Base-by-base conservation (phyloP, 2,329 filamentous ascomycete species). In the Ophiobolus disseminans region DNA sequence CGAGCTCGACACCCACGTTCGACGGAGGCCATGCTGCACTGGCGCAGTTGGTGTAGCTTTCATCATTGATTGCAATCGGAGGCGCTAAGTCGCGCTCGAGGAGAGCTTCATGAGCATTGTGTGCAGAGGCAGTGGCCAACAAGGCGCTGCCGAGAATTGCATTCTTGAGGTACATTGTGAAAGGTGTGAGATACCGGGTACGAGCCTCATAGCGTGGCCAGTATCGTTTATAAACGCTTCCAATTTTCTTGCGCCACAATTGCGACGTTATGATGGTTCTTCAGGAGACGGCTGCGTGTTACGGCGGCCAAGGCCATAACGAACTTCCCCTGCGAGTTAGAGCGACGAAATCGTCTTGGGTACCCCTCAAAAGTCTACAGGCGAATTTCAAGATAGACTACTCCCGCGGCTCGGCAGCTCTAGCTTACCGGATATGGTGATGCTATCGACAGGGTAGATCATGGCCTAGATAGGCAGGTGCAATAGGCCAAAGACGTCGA, bases 11-110 rank as follows among this genome's bases (percentile, higher is more conserved):
- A 2, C 74, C 74, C 10, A 76, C 60, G 1, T 68, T 66, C 3
- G 69, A 70, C 0, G 72, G 72, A 16, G 76, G 76, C 77, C 77
- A 79, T 58, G 66, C 66, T 46, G 72, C 68, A 25, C 65, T 67
- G 7, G 65, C 66, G 42, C 69, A 72, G 21, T 60, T 51, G 14
- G 65, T 65, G 32, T 72, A 73, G 38, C 59, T 65, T 34, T 58
- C 53, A n/a, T 60, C 62, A 39, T 73, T 72, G 37, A 60, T 53
- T 13, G 69, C 69, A 30, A 71, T 55, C 13, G 65, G 58, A 5
- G 55, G 55, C 10, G 67, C 62, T 13, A 72, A 44, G 10, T 65
- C 60, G 32, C 63, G 60, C 4, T 63, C 60, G 13, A 62, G 45
- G 20, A 65, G 58, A 28, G 65, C 26, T 32, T 70, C 58, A 23